A percentile compares a stretch with the other conserved stretches of the same genome.
These are phyloP conservation scores for Isabelozyma rhagii DNA, from an alignment of 805 yeast species.

Conservation along the genomic window DNA sequence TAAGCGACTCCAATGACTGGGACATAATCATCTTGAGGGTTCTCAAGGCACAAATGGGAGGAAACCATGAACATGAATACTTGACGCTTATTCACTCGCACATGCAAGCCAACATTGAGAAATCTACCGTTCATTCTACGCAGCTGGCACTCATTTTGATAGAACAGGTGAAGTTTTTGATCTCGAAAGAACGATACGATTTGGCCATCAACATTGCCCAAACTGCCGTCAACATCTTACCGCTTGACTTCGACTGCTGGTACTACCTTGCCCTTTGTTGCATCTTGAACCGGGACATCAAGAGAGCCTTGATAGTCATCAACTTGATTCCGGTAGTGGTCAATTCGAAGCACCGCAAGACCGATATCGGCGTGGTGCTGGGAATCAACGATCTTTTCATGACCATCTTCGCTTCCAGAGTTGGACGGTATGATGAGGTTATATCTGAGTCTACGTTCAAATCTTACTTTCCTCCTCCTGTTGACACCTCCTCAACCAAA, in stretches of 20 bases:
- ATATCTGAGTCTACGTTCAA: constrained; percentile 26
- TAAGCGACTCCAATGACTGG: constrained; percentile 13
- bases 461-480: constrained; percentile 27
- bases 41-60: constrained; percentile 18
- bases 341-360: constrained; percentile 37
- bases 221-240: constrained; percentile 63
- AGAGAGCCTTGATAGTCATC: constrained; percentile 60
- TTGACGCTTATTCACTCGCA: constrained; percentile 20
- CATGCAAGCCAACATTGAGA: constrained; percentile 3
- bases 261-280: constrained; percentile 58
- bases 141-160: constrained; percentile 57
- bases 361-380: constrained; percentile 14
- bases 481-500: background rate
- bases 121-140: constrained; percentile 20
- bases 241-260: constrained; percentile 78
- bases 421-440: constrained; percentile 16
- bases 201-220: constrained; percentile 59
- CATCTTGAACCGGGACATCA: constrained; percentile 51
- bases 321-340: constrained; percentile 73
- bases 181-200: constrained; percentile 49
- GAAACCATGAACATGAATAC: constrained; percentile 19
- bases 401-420: constrained; percentile 14
- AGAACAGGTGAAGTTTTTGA: constrained; percentile 63
- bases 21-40: constrained; percentile 20
- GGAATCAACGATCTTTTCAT: constrained; percentile 25